Evolutionary conservation across 192 early-diverging fungal genomes (phyloP), one percentile per base, ranked within the genome.

Genomic region (Dissophora ornata): DNA sequence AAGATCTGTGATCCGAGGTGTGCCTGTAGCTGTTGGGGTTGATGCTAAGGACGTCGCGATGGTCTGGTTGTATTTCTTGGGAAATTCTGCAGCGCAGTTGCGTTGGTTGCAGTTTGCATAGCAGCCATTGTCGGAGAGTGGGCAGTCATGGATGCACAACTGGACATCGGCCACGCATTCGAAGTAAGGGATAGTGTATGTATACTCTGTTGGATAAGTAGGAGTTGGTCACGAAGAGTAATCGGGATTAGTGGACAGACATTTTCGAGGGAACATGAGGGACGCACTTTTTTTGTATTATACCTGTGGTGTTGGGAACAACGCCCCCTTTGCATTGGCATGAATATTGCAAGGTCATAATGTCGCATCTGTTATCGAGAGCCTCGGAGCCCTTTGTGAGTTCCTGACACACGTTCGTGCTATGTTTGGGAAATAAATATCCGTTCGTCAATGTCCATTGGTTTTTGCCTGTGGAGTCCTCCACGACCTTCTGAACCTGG

Each of bases 61-160:
- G 40, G 63, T 67, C 28, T 75, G 71, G 57, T 75, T 66, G 50
- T 75, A 74, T 38, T 74, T 74, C 33, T 74, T 74, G 26, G 71
- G 71, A 44, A 67, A 67, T 36, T 75, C 63, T 26, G 71, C 71
- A 0, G 63, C 34, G 24, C 71, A 67, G 33, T 50, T 75, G 41
- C 71, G 56, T 24, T 34, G 2, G 24, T 52, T 60, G 41, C 71
- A 74, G 28, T n/a, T 40, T 15, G 48, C 18, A 22, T 74, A 74
- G 42, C 71, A 74, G 21, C 54, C 44, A 22, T 74, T 65, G 57
- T 65, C 56, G 1, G 62, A 57, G 21, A 36, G 56, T 12, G 62
- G 47, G 55, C 71, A 74, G 32, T 3, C 12, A 0, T 47, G 15
- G 30, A 66, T 74, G 40, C 71, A 74, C 5, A 36, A 18, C 57